Percentiles rank a stretch among this genome's conserved stretches.
These are phyloP conservation scores for Drosera capensis DNA, from an alignment of 148 eudicot species.

Conservation along the genomic window DNA sequence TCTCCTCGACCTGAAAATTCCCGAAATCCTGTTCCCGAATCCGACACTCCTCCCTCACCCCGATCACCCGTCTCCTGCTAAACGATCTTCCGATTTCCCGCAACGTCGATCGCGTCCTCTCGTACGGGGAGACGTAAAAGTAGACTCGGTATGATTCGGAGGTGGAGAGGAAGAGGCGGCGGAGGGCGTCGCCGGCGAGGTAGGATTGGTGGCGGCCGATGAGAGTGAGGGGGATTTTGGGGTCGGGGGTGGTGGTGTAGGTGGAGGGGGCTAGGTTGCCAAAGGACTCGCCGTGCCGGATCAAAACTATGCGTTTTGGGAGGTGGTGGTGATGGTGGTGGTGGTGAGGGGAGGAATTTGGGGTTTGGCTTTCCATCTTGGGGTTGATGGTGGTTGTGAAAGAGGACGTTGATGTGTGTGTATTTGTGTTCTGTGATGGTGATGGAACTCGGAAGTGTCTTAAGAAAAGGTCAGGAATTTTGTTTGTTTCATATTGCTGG, in stretches of 20 bases:
- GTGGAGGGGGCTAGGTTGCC: constrained; percentile 49
- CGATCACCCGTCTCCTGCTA: constrained; percentile 33
- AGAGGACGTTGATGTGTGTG: too few relatives aligned
- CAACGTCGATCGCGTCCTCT: constrained; percentile 53
- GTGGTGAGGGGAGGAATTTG: too few relatives aligned
- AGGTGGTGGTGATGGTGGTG: too few relatives aligned
- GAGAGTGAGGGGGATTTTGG: constrained; percentile 46
- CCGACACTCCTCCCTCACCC: constrained; percentile 80
- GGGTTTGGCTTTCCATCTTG: too few relatives aligned
- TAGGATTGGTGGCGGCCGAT: constrained; percentile 40
- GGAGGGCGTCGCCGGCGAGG: constrained; percentile 35
- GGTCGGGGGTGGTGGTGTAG: constrained; percentile 51
- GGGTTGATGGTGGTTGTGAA: too few relatives aligned
- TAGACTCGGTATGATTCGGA: constrained; percentile 36
- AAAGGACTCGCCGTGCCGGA: constrained; percentile 77
- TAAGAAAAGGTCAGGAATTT: too few relatives aligned
- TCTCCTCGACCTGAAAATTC: constrained; percentile 63
- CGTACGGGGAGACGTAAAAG: constrained; percentile 81
- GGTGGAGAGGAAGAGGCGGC: constrained; percentile 19
- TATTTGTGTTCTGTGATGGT: too few relatives aligned
- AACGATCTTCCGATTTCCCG: constrained; percentile 65
- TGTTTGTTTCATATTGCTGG: too few relatives aligned
- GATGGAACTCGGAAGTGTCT: too few relatives aligned
- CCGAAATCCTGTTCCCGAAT: constrained; percentile 89
- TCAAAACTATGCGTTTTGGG: constrained; percentile 65